Conservation (phyloP, 2,329 filamentous ascomycete species). For the Epichloe elymi region DNA sequence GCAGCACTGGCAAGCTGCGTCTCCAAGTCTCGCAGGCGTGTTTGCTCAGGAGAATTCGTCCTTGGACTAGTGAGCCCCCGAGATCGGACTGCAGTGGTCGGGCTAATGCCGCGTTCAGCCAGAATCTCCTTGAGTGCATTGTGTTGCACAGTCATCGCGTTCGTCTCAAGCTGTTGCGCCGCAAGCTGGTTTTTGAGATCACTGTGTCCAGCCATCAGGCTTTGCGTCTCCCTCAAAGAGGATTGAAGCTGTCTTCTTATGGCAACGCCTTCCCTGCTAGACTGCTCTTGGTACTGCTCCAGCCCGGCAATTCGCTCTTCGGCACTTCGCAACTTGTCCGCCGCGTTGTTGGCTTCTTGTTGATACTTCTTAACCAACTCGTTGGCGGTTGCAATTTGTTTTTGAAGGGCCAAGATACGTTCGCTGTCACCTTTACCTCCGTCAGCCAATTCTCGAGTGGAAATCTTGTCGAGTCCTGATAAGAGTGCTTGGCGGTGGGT, state of each 20-base stretch:
- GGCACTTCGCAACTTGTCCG: conserved; percentile 78
- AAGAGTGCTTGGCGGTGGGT: conserved; percentile 76
- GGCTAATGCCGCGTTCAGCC: conserved; percentile 74
- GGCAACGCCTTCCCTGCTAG: conserved; percentile 79
- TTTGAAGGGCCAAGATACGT: conserved; percentile 60
- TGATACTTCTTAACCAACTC: conserved; percentile 78
- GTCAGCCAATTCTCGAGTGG: conserved; percentile 36
- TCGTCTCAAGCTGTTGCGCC: conserved; percentile 82
- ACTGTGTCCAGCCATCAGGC: conserved; percentile 65
- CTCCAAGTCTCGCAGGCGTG: conserved; percentile 72
- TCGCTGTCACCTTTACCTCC: conserved; percentile 42
- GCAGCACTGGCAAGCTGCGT: conserved; percentile 67
- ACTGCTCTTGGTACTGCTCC: conserved; percentile 94
- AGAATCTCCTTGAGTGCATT: conserved; percentile 88
- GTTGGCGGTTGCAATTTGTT: conserved; percentile 68
- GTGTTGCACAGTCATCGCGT: conserved; percentile 83
- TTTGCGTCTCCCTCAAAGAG: conserved; percentile 69
- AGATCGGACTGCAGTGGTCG: conserved; percentile 56
- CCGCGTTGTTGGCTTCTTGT: conserved; percentile 70
- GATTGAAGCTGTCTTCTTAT: conserved; percentile 84
- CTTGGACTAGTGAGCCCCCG: conserved; percentile 57
- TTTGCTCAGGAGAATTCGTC: conserved; percentile 67
- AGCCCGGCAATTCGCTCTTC: conserved; percentile 95
- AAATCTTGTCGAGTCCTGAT: conserved; percentile 65
- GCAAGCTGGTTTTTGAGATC: conserved; percentile 75